A percentile compares a stretch with the other conserved stretches of the same genome.
These are phyloP conservation scores for Globisporangium paroecandrum DNA, from an alignment of 352 stramenopile genomes.

Conservation along the genomic window DNA sequence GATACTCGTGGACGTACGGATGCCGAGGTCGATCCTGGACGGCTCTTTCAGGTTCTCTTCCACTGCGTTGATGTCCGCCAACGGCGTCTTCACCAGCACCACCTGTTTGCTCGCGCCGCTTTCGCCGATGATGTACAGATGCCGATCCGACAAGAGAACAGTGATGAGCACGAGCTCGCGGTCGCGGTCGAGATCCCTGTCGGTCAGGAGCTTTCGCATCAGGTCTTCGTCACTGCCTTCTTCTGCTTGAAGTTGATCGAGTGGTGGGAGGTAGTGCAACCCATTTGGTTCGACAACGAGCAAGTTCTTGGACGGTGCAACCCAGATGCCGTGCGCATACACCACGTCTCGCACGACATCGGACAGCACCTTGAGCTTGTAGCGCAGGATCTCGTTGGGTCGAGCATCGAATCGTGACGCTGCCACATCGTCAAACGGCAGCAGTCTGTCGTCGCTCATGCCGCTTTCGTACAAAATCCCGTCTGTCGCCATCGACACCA, in stretches of 20 bases:
- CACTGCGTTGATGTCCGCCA: constrained; percentile 54
- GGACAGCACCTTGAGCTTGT: constrained; percentile 71
- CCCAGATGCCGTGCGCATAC: constrained; percentile 65
- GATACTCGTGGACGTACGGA: constrained; percentile 28
- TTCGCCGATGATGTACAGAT: constrained; percentile 57
- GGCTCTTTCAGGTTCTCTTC: constrained; percentile 69
- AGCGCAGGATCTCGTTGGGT: constrained; percentile 69
- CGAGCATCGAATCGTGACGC: constrained; percentile 39
- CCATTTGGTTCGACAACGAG: constrained; percentile 18
- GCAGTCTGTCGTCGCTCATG: constrained; percentile 33
- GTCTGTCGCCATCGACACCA: constrained; percentile 76
- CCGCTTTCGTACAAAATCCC: constrained; percentile 62
- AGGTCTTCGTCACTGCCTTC: constrained; percentile 23
- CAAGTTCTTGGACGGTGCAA: constrained; percentile 29
- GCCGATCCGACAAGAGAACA: constrained; percentile 42
- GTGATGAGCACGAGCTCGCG: constrained; percentile 34
- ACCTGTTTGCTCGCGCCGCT: constrained; percentile 33
- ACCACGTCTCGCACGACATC: constrained; percentile 49
- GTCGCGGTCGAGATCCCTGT: constrained; percentile 21
- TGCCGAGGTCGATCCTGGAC: constrained; percentile 55
- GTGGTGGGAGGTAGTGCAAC: constrained; percentile 25
- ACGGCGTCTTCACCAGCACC: constrained; percentile 40
- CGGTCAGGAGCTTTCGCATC: constrained; percentile 31
- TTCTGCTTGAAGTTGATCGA: constrained; percentile 7
- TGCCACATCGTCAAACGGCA: constrained; percentile 26